Base-by-base conservation (phyloP, 2,329 filamentous ascomycete species). In the Ascochyta rabiei region DNA sequence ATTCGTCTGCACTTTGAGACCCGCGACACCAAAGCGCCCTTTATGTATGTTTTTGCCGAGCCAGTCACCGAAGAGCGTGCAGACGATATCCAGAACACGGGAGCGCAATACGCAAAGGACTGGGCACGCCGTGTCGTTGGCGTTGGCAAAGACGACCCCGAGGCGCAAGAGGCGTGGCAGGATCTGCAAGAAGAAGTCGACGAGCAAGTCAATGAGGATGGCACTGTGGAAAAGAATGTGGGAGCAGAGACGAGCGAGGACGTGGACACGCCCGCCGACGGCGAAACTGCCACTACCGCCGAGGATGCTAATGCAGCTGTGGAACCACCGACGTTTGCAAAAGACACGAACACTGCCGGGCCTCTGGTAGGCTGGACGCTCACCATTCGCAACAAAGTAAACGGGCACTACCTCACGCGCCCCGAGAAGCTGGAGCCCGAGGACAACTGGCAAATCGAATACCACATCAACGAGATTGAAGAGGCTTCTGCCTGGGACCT, bases 1-100 rank as follows among this genome's bases (percentile, higher is more conserved):
- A 77, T 97, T 5, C 88, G 92, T 10, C 72, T 97, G 33, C 88
- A 93, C 71, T 88, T 96, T 54, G 92, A 97, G 72, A 90, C 92
- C 1, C 84, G 90, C 55, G 79, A 83, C 50, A 69, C 68, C 10
- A 77, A 79, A 1, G 81, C 80, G 7, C 84, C 89, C 0, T 86
- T 89, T 65, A 93, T 96, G 85, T 93, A 96, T 69, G 86, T 98
- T 48, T 96, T 96, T 69, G 93, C 88, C 13, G 89, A 96, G 73
- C 93, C 95, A 3, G 87, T 98, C 48, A 84, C 84, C 0, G 83
- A 90, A 5, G 82, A 87, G 5, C 82, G 91, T 48, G 90, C 96
- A 59, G 79, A 88, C 16, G 74, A 77, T 12, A 89, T 95, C n/a
- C 93, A 98, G 71, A 83, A 80, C 19, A 81, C 81, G 13, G 86